These are phyloP conservation scores for Chrysophaeum taylorii DNA, from an alignment of 352 stramenopile genomes.

Conservation along the genomic window DNA sequence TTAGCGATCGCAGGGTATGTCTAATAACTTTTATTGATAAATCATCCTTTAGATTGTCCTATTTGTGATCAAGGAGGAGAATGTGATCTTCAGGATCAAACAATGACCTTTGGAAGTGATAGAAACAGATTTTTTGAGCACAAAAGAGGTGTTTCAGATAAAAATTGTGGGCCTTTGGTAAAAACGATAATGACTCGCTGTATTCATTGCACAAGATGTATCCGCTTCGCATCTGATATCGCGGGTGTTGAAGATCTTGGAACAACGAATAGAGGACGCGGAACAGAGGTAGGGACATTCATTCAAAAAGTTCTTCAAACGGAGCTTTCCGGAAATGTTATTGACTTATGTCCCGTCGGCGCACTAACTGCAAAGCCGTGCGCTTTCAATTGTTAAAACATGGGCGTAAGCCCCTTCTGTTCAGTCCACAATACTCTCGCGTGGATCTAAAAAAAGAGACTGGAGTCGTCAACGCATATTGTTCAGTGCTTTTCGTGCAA, in stretches of 20 bases:
- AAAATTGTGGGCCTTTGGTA: constrained; percentile 43
- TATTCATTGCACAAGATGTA: constrained; percentile 51
- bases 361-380: constrained; percentile 42
- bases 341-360: constrained; percentile 45
- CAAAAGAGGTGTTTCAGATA: constrained; percentile 39
- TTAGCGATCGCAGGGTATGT: too few species aligned
- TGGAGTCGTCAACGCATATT: too few species aligned
- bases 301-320: constrained; percentile 33
- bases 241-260: constrained; percentile 35
- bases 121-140: constrained; percentile 40
- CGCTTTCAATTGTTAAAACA: too few species aligned
- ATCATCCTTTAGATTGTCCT: constrained; percentile 53
- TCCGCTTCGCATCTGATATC: constrained; percentile 43
- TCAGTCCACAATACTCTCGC: too few species aligned
- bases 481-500: too few species aligned
- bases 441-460: too few species aligned
- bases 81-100: constrained; percentile 52
- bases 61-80: constrained; percentile 55
- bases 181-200: constrained; percentile 51
- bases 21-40: constrained; percentile 49
- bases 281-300: constrained; percentile 43
- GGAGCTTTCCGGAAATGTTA: constrained; percentile 40
- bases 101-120: constrained; percentile 35
- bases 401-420: too few species aligned
- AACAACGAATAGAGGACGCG: constrained; percentile 37